Evolutionary conservation across 441 rosid genomes (phyloP), one percentile per base, ranked within the genome.

Genomic region (Syzygium syzygioides): DNA sequence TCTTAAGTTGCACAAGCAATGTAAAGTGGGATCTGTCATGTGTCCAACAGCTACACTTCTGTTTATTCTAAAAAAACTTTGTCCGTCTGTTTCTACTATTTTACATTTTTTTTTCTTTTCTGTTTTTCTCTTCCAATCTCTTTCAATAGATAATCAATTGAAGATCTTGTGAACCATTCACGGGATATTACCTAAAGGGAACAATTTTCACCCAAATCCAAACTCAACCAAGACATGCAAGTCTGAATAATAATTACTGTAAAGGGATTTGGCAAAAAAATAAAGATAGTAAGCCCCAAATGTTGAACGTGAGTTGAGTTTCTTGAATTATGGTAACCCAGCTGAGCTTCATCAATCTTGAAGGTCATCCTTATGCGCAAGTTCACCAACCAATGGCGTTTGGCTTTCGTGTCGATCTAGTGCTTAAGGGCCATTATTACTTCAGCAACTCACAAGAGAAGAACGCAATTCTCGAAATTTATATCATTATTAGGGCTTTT

Each of bases 21-120:
- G 0, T 25, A 0, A 0, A 57, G 62, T 57, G 3, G 62, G 14
- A 10, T 28, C 0, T 4, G 6, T 25, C 11, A 57, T 26, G 66
- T 59, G 66, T 12, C 66, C 0, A 26, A 26, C 6, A 26, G 30
- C 64, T 26, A 11, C 64, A 57, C 64, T 59, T 6, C 64, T 26
- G 15, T 59, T 59, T 28, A 57, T 57, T 57, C 62, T 57, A 6
- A 57, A 57, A n/a, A 57, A 57, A 1, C n/a, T 25, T 13, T 57
- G 6, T 57, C 4, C 7, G n/a, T 57, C 62, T 25, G 62, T 45
- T 45, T 45, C 48, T 45, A 45, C 48, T 7, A 45, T 45, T 45
- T 45, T 59, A 59, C 15, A 12, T 59, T 12, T 0, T 26, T 26
- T 0, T 25, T 59, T 59, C 26, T 26, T 5, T 2, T 57, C n/a